These are phyloP conservation scores for Colletotrichum sojae DNA, from an alignment of 2,329 filamentous ascomycete genomes.

Conservation along the genomic window DNA sequence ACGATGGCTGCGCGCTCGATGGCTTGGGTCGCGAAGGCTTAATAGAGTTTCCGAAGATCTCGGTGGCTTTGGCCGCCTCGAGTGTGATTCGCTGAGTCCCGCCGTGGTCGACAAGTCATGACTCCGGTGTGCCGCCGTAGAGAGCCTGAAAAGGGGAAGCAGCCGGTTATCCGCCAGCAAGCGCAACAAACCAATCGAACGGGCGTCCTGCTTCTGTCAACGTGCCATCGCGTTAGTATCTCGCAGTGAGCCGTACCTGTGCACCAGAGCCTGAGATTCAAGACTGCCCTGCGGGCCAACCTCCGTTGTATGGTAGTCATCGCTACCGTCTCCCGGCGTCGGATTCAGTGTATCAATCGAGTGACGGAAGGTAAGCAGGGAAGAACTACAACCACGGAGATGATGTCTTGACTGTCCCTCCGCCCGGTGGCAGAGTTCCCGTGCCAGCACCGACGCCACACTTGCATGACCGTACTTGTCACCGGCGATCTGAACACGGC, in stretches of 20 bases:
- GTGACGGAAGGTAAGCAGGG: no score
- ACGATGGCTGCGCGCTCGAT: background rate
- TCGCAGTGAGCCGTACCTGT: conserved; percentile 39
- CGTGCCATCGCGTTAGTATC: conserved; percentile 37
- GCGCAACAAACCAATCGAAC: conserved; percentile 37
- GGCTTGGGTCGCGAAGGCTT: conserved; percentile 6
- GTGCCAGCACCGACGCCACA: no score
- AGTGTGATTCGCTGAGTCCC: conserved; percentile 38
- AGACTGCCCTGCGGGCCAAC: conserved; percentile 48
- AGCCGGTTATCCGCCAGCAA: conserved; percentile 44
- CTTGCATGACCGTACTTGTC: no score
- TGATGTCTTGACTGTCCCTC: no score
- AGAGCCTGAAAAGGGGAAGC: conserved; percentile 37
- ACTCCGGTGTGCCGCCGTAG: conserved; percentile 22
- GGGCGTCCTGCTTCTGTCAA: conserved; percentile 20
- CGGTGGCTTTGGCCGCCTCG: conserved; percentile 21
- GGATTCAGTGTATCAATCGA: no score
- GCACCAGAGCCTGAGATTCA: conserved; percentile 46
- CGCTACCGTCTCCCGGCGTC: conserved; percentile 43
- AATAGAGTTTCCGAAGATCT: conserved; percentile 16
- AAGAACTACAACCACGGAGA: no score
- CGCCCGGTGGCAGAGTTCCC: no score
- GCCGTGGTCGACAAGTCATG: conserved; percentile 38
- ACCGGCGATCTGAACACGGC: no score
- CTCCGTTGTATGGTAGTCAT: conserved; percentile 48